phyloP scores from a whole-genome alignment of 2,329 filamentous ascomycete genomes.

The Beauveria asiatica region DNA sequence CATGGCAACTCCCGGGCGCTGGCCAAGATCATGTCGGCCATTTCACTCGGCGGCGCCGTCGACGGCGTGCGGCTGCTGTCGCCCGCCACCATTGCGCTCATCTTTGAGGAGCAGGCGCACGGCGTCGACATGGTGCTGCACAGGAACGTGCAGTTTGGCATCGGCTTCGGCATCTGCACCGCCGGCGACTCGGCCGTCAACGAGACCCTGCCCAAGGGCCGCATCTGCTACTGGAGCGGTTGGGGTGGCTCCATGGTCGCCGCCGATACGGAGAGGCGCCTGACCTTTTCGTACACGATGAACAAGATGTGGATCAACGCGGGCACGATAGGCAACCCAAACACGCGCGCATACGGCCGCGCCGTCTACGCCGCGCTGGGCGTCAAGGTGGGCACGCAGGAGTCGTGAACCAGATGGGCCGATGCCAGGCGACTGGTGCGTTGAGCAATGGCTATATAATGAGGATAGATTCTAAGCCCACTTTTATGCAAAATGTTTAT shows the following conservation, averaged over 20 bases:
- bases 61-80: conserved; percentile 27
- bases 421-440: neutral
- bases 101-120: conserved; percentile 34
- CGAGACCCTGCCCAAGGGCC: conserved; percentile 22
- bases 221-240: conserved; percentile 32
- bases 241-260: conserved; percentile 36
- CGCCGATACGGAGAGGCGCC: conserved; percentile 32
- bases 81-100: conserved; percentile 31
- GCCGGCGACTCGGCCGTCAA: conserved; percentile 19
- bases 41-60: conserved; percentile 15
- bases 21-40: conserved; percentile 29
- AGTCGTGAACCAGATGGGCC: neutral
- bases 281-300: conserved; percentile 38
- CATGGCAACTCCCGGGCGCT: conserved; percentile 36
- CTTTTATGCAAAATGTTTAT: too few species aligned
- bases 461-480: too few species aligned
- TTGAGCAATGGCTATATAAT: neutral
- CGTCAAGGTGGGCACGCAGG: neutral
- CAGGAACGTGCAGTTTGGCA: conserved; percentile 28
- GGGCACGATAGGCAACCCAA: conserved; percentile 1
- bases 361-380: conserved; percentile 5
- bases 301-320: conserved; percentile 29
- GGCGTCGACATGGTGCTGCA: conserved; percentile 32
- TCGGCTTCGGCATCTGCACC: conserved; percentile 29
- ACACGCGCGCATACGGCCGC: neutral